Evolutionary conservation across 345 rosid genomes (phyloP).

Genomic region (Tarenaya hassleriana): DNA sequence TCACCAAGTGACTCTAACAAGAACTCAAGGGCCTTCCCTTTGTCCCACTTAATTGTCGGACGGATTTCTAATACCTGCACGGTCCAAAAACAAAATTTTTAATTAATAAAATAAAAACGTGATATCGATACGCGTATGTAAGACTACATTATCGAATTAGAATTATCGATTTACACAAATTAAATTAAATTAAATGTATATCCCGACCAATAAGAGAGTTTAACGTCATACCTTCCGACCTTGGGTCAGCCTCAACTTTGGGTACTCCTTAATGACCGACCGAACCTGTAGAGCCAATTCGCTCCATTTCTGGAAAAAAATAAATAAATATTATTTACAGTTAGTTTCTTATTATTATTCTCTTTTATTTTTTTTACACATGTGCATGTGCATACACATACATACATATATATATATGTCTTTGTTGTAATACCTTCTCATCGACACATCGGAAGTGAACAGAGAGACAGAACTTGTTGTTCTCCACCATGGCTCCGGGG

Average conservation of each 20-base stretch:
- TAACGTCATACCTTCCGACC: constrained; percentile 71
- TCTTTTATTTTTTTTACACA: too few relatives aligned
- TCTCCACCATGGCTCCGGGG: constrained; percentile 77
- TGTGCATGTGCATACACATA: too few relatives aligned
- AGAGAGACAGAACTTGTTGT: constrained; percentile 89
- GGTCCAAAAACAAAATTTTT: constrained; percentile 2
- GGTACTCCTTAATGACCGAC: constrained; percentile 58
- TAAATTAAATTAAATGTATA: not conserved
- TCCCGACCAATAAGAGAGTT: constrained; percentile 10
- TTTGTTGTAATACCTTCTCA: constrained; percentile 45
- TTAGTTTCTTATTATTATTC: not conserved
- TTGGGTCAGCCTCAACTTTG: constrained; percentile 57
- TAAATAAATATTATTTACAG: not conserved
- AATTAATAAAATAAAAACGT: too few relatives aligned
- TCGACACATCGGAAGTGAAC: constrained; percentile 89
- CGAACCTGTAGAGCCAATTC: constrained; percentile 62
- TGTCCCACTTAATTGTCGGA: constrained; percentile 89
- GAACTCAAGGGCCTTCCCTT: constrained; percentile 96
- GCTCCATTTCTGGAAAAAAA: constrained; percentile 55
- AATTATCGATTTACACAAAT: too few relatives aligned
- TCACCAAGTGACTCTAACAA: constrained; percentile 85
- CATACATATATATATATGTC: not conserved
- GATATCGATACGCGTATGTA: too few relatives aligned
- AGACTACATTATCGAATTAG: too few relatives aligned
- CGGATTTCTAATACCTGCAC: constrained; percentile 84